Evolutionary conservation across 2,329 filamentous ascomycete species (phyloP), one percentile per base, ranked within the genome.

Genomic region (Fusarium chuoi): DNA sequence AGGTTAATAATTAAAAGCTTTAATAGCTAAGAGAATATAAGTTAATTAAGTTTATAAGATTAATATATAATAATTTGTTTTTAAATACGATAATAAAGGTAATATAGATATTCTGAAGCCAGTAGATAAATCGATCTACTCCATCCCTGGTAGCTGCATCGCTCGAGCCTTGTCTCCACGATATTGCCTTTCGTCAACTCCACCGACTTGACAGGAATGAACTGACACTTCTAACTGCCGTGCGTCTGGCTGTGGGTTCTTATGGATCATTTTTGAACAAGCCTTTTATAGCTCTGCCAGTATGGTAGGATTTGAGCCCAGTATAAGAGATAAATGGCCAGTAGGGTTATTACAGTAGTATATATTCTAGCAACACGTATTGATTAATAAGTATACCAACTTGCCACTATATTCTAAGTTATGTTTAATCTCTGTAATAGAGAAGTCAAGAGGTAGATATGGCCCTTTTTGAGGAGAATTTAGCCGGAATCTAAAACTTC

Each of bases 231-330:
- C 9, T 6, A 44, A 24, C n/a, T 44, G n/a, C 41, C 41, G n/a
- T 44, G 41, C n/a, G 18, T 44, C 20, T 18, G n/a, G 7, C 12
- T 11, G 4, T 4, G 1, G 6, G 1, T 44, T 9, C 15, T 44
- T 4, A 0, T 44, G 41, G 5, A 10, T 15, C 7, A 18, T 8
- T 0, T 2, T 18, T 44, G 1, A 18, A n/a, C 15, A 7, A 44
- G 41, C 6, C 6, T 44, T 18, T 2, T 8, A 18, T 24, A 44
- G 0, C 5, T 24, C 11, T 22, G 4, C 15, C 4, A 44, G 15
- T 7, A 17, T 18, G 10, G 10, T 2, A 44, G 17, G n/a, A 24
- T 10, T 18, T 44, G 22, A 10, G 9, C n/a, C 41, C 5, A 15
- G n/a, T n/a, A n/a, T n/a, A n/a, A n/a, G n/a, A n/a, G 15, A 44